Conservation (phyloP, 139 green algal species). For the Coelastrella sp. region DNA sequence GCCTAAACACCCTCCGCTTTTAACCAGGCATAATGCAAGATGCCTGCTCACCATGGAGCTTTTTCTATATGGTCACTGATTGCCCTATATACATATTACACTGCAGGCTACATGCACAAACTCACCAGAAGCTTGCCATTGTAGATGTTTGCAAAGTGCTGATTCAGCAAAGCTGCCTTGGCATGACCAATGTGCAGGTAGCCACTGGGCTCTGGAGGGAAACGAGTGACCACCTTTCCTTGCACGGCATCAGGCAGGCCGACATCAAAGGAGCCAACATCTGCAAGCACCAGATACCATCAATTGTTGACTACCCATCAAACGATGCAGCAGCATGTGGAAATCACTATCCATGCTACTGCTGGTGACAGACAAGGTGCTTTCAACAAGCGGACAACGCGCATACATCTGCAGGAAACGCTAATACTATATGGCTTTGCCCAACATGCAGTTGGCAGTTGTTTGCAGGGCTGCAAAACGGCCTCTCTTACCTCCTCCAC, state of each 20-base stretch:
- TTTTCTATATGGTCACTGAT: not conserved
- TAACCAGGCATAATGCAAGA: conserved; percentile 3
- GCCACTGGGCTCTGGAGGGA: conserved; percentile 96
- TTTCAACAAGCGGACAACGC: too few species aligned
- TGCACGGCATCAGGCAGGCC: conserved; percentile 79
- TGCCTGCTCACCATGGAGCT: too few species aligned
- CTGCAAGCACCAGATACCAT: conserved; percentile 17
- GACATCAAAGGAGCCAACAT: conserved; percentile 88
- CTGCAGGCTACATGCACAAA: too few species aligned
- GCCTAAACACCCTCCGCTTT: conserved; percentile 45
- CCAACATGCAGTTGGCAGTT: not conserved
- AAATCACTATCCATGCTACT: too few species aligned
- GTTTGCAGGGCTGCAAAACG: too few species aligned
- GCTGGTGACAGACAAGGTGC: too few species aligned
- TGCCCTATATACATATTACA: not conserved
- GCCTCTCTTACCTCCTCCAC: conserved; percentile 51
- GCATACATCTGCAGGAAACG: too few species aligned
- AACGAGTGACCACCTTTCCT: conserved; percentile 97
- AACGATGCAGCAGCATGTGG: too few species aligned
- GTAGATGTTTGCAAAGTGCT: conserved; percentile 95
- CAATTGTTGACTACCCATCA: too few species aligned
- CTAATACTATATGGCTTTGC: too few species aligned
- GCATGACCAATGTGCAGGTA: conserved; percentile 97
- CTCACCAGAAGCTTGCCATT: conserved; percentile 81
- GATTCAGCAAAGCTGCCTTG: conserved; percentile 94